Evolutionary conservation across 345 rosid genomes (phyloP), one percentile per base, ranked within the genome.

Genomic region (Moringa oleifera): DNA sequence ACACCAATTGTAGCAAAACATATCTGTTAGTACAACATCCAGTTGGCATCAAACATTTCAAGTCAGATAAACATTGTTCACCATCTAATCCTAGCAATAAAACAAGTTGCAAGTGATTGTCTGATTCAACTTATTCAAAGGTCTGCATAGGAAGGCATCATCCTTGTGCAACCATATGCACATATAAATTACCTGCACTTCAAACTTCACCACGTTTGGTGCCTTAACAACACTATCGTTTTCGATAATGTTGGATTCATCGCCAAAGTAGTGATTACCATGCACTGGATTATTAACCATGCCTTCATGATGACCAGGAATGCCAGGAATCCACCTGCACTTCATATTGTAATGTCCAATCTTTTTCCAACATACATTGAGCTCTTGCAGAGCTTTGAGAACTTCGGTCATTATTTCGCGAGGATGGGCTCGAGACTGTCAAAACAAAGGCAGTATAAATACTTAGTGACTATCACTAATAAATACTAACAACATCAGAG

Each of bases 341-440:
- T 88, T 90, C 91, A 94, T 80, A 82, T 90, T 88, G 80, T 94
- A 90, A 56, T 88, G 96, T 55, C 97, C 95, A 23, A 90, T 90
- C 82, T 87, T 94, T 79, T 94, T 90, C 99, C 99, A 94, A 65
- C 85, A 72, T 23, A 88, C 99, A 65, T 82, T 87, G 77, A 94
- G 75, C 63, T 87, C 91, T 77, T 77, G 88, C 73, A 94, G 69
- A 22, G 99, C 95, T 75, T 80, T 84, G 63, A 88, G 88, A 63
- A 94, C 88, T 65, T 84, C 95, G 13, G 80, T 81, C 97, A 89
- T 91, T 69, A 94, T 91, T 66, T 88, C 96, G 60, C 87, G 90
- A 5, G 97, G 99, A 66, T 80, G 93, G 49, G 94, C 90, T 52
- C 84, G 81, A 61, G 96, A 94, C 97, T 91, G 80, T 49, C 62